Base-by-base conservation (phyloP, 139 green algal species). In the Coelastrella sp. region DNA sequence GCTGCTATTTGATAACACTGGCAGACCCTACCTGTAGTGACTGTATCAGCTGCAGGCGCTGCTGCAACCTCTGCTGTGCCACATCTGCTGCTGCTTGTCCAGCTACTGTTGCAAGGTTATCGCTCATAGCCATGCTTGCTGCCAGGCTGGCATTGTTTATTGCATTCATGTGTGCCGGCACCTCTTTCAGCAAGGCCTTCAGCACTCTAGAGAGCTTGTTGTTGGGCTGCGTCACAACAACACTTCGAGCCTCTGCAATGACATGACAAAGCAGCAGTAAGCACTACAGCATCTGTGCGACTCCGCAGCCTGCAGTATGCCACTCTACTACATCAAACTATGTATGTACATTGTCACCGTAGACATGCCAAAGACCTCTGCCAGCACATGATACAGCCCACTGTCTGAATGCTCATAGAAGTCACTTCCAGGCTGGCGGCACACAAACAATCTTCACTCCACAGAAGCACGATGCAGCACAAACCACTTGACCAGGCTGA, bases 201-300 rank as follows among this genome's bases (percentile, higher is more conserved):
- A 96, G 90, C 75, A 95, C 75, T 32, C 94, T 90, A 20, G 75
- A 92, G 17, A 95, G 91, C 73, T 93, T 93, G 90, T 95, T 95
- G 94, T 95, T 92, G 20, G 93, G 92, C 73, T 93, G 92, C 0
- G 94, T 95, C 20, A 96, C 68, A 32, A 92, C 93, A n/a, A 91
- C 85, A 56, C 87, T 80, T 4, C 94, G 90, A 2, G 92, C 92
- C 71, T 94, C 94, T 96, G 94, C 64, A 73, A 5, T 76, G 68
- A 5, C 14, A 22, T 47, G 14, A 32, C 5, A 5, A 23, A 32
- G 22, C 68, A 65, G 61, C 11, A 13, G 11, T 10, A 71, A 19
- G 8, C 10, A 13, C 61, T 71, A 71, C 61, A 19, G 61, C 61
- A 19, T 71, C 11, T 10, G 61, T 10, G 10, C 11, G 61, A 71